Percentiles rank a stretch among this genome's conserved stretches.
These are phyloP conservation scores for Nicotiana sylvestris DNA, from an alignment of 257 asterid genomes.

Conservation along the genomic window DNA sequence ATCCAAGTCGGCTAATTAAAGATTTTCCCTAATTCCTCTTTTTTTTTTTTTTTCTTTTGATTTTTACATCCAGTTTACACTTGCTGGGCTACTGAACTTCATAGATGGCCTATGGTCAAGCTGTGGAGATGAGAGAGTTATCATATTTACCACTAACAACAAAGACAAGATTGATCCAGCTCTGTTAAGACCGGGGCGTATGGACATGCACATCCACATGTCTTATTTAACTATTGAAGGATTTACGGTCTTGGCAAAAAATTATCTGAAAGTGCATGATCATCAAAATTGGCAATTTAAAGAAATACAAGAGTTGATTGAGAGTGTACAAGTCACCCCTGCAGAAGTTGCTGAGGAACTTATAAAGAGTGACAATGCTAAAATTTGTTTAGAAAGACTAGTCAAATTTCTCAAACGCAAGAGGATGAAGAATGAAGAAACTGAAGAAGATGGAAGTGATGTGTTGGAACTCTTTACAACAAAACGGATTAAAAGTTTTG, in stretches of 20 bases:
- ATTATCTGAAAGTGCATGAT: slow-evolving; percentile 40
- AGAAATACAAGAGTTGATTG: slow-evolving; percentile 30
- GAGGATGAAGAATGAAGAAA: neutral
- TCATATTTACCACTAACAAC: slow-evolving; percentile 69
- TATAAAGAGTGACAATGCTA: slow-evolving; percentile 50
- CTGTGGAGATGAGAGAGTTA: slow-evolving; percentile 68
- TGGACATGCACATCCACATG: slow-evolving; percentile 71
- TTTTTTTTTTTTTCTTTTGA: neutral
- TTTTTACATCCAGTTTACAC: slow-evolving; percentile 44
- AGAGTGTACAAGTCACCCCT: slow-evolving; percentile 49
- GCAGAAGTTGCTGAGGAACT: slow-evolving; percentile 75
- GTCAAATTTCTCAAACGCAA: slow-evolving; percentile 35
- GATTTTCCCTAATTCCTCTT: neutral
- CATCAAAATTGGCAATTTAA: slow-evolving; percentile 31
- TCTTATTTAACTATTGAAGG: slow-evolving; percentile 50
- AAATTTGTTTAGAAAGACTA: slow-evolving; percentile 28
- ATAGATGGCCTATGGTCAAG: slow-evolving; percentile 83
- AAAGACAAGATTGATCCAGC: slow-evolving; percentile 59
- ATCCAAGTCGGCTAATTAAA: no score
- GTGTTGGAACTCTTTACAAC: neutral
- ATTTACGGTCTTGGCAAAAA: slow-evolving; percentile 49
- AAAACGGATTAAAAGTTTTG: neutral
- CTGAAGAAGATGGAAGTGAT: neutral
- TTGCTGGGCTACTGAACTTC: slow-evolving; percentile 67
- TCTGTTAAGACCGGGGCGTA: slow-evolving; percentile 63